Evolutionary conservation across 768 basidiomycete species (phyloP).

Genomic region (Trichaptum fuscoviolaceum): DNA sequence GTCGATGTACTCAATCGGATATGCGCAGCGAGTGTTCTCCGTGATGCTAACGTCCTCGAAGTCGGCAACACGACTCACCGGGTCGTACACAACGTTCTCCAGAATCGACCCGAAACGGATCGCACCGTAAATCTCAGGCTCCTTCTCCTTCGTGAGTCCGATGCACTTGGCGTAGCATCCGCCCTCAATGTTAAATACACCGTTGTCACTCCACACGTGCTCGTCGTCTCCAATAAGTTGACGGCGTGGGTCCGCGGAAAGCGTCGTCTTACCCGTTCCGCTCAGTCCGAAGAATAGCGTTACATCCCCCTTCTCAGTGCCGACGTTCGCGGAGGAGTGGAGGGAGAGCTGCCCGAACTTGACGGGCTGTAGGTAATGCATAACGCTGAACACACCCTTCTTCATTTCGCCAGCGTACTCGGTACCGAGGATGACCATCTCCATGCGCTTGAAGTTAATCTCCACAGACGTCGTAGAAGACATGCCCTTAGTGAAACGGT

Average conservation of each 20-base stretch:
- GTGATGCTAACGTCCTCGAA: conserved; percentile 97
- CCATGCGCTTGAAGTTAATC: conserved; percentile 99
- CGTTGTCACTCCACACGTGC: conserved; percentile 98
- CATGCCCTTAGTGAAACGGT: conserved; percentile 99
- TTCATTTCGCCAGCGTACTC: conserved; percentile 99
- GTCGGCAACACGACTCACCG: conserved; percentile 73
- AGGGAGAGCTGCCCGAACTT: conserved; percentile 97
- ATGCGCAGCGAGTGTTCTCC: conserved; percentile 98
- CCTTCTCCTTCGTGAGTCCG: conserved; percentile 95
- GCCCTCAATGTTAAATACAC: conserved; percentile 99
- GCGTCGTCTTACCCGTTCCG: conserved; percentile 97
- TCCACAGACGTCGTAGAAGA: conserved; percentile 97
- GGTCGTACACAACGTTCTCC: conserved; percentile 98
- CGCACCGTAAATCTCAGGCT: conserved; percentile 95
- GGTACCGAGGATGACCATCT: conserved; percentile 99
- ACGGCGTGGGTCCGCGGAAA: conserved; percentile 93
- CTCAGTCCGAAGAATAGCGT: conserved; percentile 99
- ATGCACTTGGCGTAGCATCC: conserved; percentile 99
- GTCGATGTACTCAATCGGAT: conserved; percentile 96
- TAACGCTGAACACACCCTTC: conserved; percentile 99
- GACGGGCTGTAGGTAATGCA: conserved; percentile 99
- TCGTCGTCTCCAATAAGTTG: conserved; percentile 97
- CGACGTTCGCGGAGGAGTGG: conserved; percentile 97
- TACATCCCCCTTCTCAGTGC: conserved; percentile 82
- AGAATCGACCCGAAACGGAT: conserved; percentile 95